Base-by-base conservation (phyloP, 2,329 filamentous ascomycete genomes). In the Trichoderma gracile region DNA sequence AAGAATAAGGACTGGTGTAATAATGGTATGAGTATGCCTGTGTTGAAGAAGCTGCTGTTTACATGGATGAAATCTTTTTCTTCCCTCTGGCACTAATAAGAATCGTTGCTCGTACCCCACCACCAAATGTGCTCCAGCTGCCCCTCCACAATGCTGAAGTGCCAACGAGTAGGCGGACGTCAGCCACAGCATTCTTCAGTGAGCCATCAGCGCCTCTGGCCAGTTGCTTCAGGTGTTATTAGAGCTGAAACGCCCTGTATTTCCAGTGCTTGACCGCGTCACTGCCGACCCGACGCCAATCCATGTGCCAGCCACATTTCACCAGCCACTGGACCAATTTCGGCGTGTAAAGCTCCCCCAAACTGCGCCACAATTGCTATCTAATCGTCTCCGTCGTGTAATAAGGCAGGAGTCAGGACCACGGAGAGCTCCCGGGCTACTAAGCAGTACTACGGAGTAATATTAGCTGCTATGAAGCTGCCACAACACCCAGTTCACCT, bases 81-180 rank as follows among this genome's bases (percentile, higher is more conserved):
- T 64, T 64, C 46, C 55, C 42, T 55, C 38, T 33, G 52, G 17
- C 42, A 25, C 21, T 30, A 21, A 42, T n/a, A n/a, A n/a, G n/a
- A 17, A 40, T 30, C 19, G 63, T 54, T 46, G 49, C 53, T 65
- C 67, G 59, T 64, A 60, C 67, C 65, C 67, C 67, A 67, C 67
- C 66, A 55, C 15, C 14, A 55, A 55, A 38, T 5, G 3, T 40
- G n/a, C n/a, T n/a, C n/a, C n/a, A n/a, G 46, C 27, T 47, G 25
- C 58, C 38, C 47, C 58, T 53, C 58, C 19, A 61, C n/a, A n/a
- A n/a, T n/a, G n/a, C 52, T 5, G 3, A 14, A 14, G 12, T 1
- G 12, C 33, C 10, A 14, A 10, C 8, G 30, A 9, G 30, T 38
- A 5, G 33, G 33, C 33, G 30, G 30, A 10, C 9, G 7, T 5